These are phyloP conservation scores for Phytophthora multivora DNA, from an alignment of 352 stramenopile species.

Conservation along the genomic window DNA sequence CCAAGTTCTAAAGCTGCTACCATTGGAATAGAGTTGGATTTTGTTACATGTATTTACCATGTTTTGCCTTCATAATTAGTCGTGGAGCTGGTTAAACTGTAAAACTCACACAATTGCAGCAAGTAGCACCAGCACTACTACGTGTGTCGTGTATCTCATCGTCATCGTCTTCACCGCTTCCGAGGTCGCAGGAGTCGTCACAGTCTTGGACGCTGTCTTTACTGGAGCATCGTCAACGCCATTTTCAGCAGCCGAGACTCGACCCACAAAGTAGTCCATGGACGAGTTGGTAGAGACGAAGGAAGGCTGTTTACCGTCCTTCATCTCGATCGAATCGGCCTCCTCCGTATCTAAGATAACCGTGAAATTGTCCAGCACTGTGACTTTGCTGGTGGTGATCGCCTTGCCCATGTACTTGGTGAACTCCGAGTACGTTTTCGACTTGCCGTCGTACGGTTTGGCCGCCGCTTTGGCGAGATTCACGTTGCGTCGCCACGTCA, in stretches of 20 bases:
- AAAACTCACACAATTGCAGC: conserved; percentile 5
- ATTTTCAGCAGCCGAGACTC: conserved; percentile 27
- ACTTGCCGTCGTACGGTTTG: conserved; percentile 56
- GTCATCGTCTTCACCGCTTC: background rate
- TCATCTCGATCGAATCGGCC: conserved; percentile 34
- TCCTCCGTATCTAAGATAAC: conserved; percentile 35
- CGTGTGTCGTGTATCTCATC: background rate
- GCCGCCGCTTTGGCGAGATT: conserved; percentile 52
- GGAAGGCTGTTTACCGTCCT: conserved; percentile 33
- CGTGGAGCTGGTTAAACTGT: no score
- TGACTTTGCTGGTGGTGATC: conserved; percentile 44
- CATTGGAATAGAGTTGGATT: conserved; percentile 39
- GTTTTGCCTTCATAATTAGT: conserved; percentile 25
- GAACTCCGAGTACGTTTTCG: conserved; percentile 53
- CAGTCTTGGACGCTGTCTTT: conserved; percentile 15
- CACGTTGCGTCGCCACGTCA: conserved; percentile 59
- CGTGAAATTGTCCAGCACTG: conserved; percentile 45
- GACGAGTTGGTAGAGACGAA: conserved; percentile 40
- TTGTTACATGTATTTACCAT: conserved; percentile 31
- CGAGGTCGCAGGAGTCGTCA: conserved; percentile 20
- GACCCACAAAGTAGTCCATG: conserved; percentile 36
- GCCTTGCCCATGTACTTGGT: conserved; percentile 45
- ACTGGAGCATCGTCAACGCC: conserved; percentile 15
- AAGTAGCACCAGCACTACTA: conserved; percentile 13
- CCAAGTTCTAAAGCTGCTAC: conserved; percentile 63